Percentiles rank a stretch among this genome's conserved stretches.
Conservation (phyloP, 306 rosid species). For the Cucumis hystrix region DNA sequence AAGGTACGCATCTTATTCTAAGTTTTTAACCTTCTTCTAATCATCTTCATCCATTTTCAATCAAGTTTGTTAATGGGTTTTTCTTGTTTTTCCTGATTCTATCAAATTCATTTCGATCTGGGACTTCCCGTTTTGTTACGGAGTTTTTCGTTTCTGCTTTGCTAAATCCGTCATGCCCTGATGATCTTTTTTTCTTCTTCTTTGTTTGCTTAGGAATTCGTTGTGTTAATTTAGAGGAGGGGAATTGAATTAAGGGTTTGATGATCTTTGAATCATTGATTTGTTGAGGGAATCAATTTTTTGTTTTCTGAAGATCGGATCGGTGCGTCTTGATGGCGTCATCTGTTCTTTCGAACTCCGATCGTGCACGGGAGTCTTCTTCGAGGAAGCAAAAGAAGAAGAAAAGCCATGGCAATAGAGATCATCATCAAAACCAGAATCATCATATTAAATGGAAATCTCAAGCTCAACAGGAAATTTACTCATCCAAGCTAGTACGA, state of each 20-base stretch:
- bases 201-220: background rate
- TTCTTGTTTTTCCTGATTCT: background rate
- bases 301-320: constrained; percentile 7
- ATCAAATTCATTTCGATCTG: background rate
- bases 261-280: background rate
- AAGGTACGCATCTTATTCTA: background rate
- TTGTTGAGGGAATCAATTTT: background rate
- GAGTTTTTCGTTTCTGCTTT: background rate
- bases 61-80: background rate
- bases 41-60: background rate
- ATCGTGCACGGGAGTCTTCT: constrained; percentile 32
- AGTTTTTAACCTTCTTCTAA: background rate
- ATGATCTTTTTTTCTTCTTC: background rate
- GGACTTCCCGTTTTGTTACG: background rate
- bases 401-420: constrained; percentile 29
- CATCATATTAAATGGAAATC: constrained; percentile 53
- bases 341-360: constrained; percentile 38
- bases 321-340: constrained; percentile 31
- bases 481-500: constrained; percentile 54
- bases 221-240: background rate
- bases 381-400: constrained; percentile 45
- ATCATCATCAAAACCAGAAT: constrained; percentile 21
- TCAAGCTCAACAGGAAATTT: constrained; percentile 58
- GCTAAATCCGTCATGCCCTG: background rate
- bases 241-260: background rate